These are phyloP conservation scores for Cicer chorassanicum DNA, from an alignment of 306 rosid species.

Conservation along the genomic window DNA sequence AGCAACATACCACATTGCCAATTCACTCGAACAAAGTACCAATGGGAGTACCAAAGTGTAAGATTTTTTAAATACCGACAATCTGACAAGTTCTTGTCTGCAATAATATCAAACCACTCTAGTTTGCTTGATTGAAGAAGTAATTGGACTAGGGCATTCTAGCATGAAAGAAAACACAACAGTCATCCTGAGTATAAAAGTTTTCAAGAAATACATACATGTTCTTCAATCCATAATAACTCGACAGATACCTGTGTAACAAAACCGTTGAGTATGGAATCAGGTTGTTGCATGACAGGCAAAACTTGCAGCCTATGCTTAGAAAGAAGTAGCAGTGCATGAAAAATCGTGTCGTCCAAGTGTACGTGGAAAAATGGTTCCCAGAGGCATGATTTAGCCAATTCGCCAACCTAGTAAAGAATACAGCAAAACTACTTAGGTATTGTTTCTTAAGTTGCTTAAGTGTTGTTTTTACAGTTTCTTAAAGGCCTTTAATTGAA, in stretches of 20 bases:
- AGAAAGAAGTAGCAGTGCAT: conserved; percentile 67
- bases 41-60: neutral
- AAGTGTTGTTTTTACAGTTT: too few species aligned
- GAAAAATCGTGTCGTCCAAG: conserved; percentile 63
- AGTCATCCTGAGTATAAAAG: conserved; percentile 11
- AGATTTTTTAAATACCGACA: conserved; percentile 53
- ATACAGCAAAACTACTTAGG: neutral
- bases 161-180: conserved; percentile 42
- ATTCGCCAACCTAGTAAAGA: conserved; percentile 61
- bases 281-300: conserved; percentile 57
- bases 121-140: conserved; percentile 73
- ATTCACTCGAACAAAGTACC: conserved; percentile 1
- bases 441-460: too few species aligned
- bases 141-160: conserved; percentile 60
- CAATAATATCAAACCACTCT: conserved; percentile 68
- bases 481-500: too few species aligned
- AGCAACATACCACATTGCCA: neutral
- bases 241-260: conserved; percentile 60
- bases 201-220: neutral
- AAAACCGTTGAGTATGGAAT: conserved; percentile 57
- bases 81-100: conserved; percentile 56
- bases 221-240: conserved; percentile 5
- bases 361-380: conserved; percentile 67
- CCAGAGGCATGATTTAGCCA: conserved; percentile 68
- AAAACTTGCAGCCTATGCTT: conserved; percentile 64